A percentile compares a stretch with the other conserved stretches of the same genome.
Evolutionary conservation across 495 filamentous ascomycete genomes (phyloP).

Genomic region (Podospora pseudopauciseta): DNA sequence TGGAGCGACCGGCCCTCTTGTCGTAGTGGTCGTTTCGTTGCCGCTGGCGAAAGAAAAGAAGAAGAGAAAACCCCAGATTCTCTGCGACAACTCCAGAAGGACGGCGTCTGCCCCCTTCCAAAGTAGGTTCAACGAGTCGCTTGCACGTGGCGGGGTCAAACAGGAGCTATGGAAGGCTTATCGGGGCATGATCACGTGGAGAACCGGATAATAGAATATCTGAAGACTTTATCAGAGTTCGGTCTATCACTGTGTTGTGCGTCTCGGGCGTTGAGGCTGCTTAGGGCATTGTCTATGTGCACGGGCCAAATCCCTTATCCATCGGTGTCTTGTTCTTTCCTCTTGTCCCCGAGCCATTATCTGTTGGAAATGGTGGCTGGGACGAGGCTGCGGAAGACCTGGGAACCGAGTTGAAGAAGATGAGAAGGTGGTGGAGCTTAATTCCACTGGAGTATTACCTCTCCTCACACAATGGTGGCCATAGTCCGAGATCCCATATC

Average conservation of each 20-base stretch:
- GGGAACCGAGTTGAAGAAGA: neutral
- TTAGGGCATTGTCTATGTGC: neutral
- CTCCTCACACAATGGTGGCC: too few species aligned
- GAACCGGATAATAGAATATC: neutral
- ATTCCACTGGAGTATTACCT: neutral
- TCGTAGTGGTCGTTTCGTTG: neutral
- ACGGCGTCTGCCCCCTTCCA: neutral
- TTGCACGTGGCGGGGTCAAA: neutral
- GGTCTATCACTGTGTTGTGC: neutral
- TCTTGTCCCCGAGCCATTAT: neutral
- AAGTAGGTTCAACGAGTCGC: neutral
- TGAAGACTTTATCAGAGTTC: neutral
- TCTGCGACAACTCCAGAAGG: too few species aligned
- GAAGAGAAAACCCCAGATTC: neutral
- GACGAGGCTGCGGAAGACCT: neutral
- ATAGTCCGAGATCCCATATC: too few species aligned
- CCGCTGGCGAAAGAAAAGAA: neutral
- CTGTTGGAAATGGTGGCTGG: neutral
- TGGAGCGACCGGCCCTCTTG: neutral
- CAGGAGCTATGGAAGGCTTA: neutral
- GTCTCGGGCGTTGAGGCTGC: neutral
- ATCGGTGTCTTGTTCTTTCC: neutral
- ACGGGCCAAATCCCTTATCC: neutral
- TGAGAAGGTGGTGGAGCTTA: neutral
- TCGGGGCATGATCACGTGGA: neutral